Base-by-base conservation (phyloP, 2,329 filamentous ascomycete genomes). In the Xylariaceae sp. region DNA sequence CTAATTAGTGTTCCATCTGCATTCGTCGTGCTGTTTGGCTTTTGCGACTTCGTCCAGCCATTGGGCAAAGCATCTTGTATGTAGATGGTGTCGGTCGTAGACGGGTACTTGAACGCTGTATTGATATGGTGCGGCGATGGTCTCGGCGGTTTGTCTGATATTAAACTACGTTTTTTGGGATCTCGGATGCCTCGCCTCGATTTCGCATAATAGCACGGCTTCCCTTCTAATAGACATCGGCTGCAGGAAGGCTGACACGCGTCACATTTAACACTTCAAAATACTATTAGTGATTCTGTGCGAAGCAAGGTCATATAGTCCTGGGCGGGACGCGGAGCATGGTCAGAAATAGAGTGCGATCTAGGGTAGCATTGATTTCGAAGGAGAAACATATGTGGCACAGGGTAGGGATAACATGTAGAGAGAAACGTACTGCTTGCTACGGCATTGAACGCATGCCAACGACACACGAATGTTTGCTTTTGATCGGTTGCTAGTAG, bases 371-470 rank as follows among this genome's bases (percentile, higher is more conserved):
- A 30, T 35, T 18, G 15, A n/a, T 24, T 13, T 13, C 16, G n/a
- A 37, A 50, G n/a, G 8, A 29, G 16, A 20, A 35, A n/a, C 20
- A 27, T 21, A 35, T 9, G 16, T 13, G 13, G 23, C n/a, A 13
- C 23, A 26, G 16, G 6, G 21, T 16, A 11, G 7, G 18, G 20
- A 24, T 27, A 20, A 41, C 33, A 23, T 35, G 53, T 32, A 58
- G 32, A 62, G 44, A 45, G 35, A 42, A 40, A 58, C 60, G 50
- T 60, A 39, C 43, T 83, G 81, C 63, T 76, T 81, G 53, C 70
- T 69, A 20, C 72, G 74, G 51, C 78, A 82, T 60, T 83, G 81
- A 68, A 78, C 67, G 40, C 73, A 75, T 42, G 73, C 73, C 27
- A 75, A 61, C 9, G 73, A 75, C 20, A 73, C 72, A 46, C 73